Evolutionary conservation across 306 rosid species (phyloP), one percentile per base, ranked within the genome.

Genomic region (Ammopiptanthus mongolicus): DNA sequence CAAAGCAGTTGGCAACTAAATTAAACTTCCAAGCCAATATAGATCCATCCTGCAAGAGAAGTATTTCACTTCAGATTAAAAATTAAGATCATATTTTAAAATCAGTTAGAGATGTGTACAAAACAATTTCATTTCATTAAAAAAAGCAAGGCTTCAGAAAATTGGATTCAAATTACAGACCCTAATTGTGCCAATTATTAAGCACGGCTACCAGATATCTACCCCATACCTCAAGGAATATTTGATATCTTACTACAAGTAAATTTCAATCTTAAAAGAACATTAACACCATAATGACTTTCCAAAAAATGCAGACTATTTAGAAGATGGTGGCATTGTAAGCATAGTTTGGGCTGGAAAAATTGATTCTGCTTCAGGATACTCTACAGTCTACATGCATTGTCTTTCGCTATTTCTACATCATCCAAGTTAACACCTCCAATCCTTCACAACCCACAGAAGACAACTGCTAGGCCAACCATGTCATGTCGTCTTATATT

Each of bases 11-110:
- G 66, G 89, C n/a, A 23, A 12, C 96, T 6, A 73, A 89, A 86
- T 95, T 92, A 80, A 95, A 95, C 76, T 84, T 90, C 98, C 98
- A 95, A 25, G 77, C 88, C 76, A 95, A 85, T 81, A 95, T 95
- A 59, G 98, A 89, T 39, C 97, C 97, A 64, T 92, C 97, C 98
- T 95, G 88, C 70, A 83, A 61, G 42, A 82, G n/a, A 41, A 74
- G 28, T 48, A 69, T 59, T 78, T 77, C 73, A 42, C 48, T 74
- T 53, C 44, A 71, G 44, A 55, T 82, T 48, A 37, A 48, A 69
- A 50, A 36, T 36, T 37, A 62, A 21, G 8, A n/a, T 9, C 19
- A 55, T 52, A 29, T 47, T 37, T 34, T 60, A 44, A 44, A 66
- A 19, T 22, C 58, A 64, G 52, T 62, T 29, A 10, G 11, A 41